phyloP scores from a whole-genome alignment of 306 rosid genomes.

The Malus sylvestris region DNA sequence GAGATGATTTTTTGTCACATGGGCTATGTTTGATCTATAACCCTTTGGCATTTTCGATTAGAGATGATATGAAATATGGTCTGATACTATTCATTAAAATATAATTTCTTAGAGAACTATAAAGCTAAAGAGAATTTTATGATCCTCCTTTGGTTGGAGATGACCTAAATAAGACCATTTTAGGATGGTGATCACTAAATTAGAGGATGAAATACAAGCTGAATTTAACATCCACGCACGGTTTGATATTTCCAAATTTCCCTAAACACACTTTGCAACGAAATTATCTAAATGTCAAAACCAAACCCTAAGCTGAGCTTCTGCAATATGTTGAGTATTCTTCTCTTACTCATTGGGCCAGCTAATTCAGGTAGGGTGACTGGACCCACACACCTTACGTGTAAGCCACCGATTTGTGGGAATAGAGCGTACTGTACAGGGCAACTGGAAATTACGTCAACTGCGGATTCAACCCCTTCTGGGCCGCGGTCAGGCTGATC shows the following conservation, averaged over 20 bases:
- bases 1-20: too few relatives aligned
- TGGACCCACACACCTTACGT: not conserved
- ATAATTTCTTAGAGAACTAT: too few relatives aligned
- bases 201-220: too few relatives aligned
- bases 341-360: not conserved
- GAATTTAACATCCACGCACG: too few relatives aligned
- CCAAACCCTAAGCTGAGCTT: too few relatives aligned
- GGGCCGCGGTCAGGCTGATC: not conserved
- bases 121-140: accelerated
- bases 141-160: accelerated
- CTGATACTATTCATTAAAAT: too few relatives aligned
- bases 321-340: not conserved
- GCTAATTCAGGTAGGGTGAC: not conserved
- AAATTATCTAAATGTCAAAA: too few relatives aligned
- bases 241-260: too few relatives aligned
- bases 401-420: not conserved
- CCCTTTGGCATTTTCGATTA: accelerated
- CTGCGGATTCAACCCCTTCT: slow-evolving; percentile 18
- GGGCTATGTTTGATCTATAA: accelerated
- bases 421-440: slow-evolving; percentile 9
- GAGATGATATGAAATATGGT: too few relatives aligned
- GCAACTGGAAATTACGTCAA: slow-evolving; percentile 33
- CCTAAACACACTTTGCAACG: too few relatives aligned
- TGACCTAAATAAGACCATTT: too few relatives aligned
- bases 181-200: too few relatives aligned